Percentiles rank a stretch among this genome's conserved stretches.
phyloP scores from a whole-genome alignment of 306 rosid genomes.

The Prunus mume region DNA sequence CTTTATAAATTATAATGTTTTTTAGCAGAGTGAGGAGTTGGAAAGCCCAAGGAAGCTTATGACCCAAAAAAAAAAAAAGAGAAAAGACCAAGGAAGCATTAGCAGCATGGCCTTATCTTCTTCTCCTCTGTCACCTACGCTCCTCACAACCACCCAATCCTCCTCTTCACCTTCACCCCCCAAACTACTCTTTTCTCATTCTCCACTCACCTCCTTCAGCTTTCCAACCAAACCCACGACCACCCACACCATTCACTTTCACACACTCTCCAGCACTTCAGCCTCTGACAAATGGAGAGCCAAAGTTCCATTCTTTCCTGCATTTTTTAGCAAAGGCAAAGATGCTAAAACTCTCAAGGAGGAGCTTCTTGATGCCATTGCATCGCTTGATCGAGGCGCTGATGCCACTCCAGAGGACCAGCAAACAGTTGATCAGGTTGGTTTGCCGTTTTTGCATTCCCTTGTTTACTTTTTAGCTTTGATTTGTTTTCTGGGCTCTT shows the following conservation, averaged over 20 bases:
- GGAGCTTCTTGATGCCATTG: conserved; percentile 75
- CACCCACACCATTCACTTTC: neutral
- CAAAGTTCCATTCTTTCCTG: conserved; percentile 65
- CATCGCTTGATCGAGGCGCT: conserved; percentile 82
- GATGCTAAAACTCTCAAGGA: conserved; percentile 57
- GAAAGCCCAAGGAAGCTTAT: too few species aligned
- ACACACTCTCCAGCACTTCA: conserved; percentile 12
- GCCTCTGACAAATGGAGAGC: conserved; percentile 57
- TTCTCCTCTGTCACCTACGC: conserved; percentile 26
- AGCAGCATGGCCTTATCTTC: conserved; percentile 61
- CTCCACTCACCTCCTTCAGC: conserved; percentile 14
- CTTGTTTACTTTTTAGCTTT: neutral
- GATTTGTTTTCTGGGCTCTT: neutral
- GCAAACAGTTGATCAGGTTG: conserved; percentile 63
- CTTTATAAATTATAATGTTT: neutral
- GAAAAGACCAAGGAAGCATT: neutral
- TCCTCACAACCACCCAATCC: conserved; percentile 21
- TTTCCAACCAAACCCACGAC: conserved; percentile 36
- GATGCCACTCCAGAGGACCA: conserved; percentile 76
- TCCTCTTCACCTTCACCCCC: conserved; percentile 21
- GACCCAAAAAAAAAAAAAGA: too few species aligned
- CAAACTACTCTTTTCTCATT: conserved; percentile 24
- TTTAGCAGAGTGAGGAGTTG: neutral
- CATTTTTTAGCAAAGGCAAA: conserved; percentile 58
- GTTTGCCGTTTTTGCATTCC: neutral